Evolutionary conservation across 495 filamentous ascomycete species (phyloP), one percentile per base, ranked within the genome.

Genomic region (Saxophila tyrrhenica): DNA sequence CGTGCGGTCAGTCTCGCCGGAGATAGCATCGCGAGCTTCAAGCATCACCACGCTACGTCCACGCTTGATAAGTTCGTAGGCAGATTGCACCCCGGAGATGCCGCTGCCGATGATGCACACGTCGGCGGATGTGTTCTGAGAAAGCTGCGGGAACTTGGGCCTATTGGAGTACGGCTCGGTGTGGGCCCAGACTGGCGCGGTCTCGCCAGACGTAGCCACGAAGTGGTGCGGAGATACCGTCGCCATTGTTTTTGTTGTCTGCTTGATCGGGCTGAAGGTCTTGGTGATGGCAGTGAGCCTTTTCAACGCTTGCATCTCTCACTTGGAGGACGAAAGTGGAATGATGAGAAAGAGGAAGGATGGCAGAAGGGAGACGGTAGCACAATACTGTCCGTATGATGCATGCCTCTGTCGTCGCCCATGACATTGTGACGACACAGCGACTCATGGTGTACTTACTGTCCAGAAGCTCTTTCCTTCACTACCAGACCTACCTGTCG

Each of bases 51-150:
- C 76, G 0, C 64, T 50, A 29, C 70, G 58, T 22, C 77, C 78
- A 16, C 74, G 70, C n/a, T 23, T 60, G 49, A 80, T 67, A 0
- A 77, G 70, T 59, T 81, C 77, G 50, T 79, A 79, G 2, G 78
- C 76, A 7, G 64, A 67, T 1, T 69, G 71, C 24, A 81, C 71
- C 9, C 78, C 79, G 9, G 76, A 64, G 48, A 80, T 80, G 29
- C 79, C 77, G 25, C 74, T 70, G 15, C 79, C 78, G 54, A 82
- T 65, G 48, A 82, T 67, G 61, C 68, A 70, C 0, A 78, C 64
- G 47, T 79, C 75, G 0, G 69, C 71, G 10, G 65, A 51, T 21
- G 69, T 32, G 50, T 68, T 60, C 16, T 60, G 57, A 56, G 48
- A 35, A 1, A 80, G 63, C 13, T 73, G 48, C 5, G 66, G 60